Evolutionary conservation across 2,329 filamentous ascomycete species (phyloP).

Genomic region (Alternaria hordeiaustralica): DNA sequence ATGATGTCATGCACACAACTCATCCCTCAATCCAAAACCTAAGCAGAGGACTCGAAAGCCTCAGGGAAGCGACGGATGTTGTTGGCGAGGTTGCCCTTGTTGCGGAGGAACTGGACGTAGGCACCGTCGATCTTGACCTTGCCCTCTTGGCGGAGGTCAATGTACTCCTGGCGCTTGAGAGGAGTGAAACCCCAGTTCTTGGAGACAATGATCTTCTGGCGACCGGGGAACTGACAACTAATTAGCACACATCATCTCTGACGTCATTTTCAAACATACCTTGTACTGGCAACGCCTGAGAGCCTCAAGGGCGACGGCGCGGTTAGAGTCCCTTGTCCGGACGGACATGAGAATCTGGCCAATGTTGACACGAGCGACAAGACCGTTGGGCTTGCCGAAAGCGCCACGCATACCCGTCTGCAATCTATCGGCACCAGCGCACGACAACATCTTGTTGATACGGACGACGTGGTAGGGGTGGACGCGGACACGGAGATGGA

Average conservation of each 20-base stretch:
- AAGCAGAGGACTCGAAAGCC: slow-evolving; percentile 68
- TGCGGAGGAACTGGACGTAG: slow-evolving; percentile 98
- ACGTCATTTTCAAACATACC: slow-evolving; percentile 43
- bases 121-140: slow-evolving; percentile 96
- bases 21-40: slow-evolving; percentile 29
- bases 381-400: slow-evolving; percentile 99
- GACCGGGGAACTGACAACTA: slow-evolving; percentile 77
- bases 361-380: slow-evolving; percentile 99
- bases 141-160: slow-evolving; percentile 91
- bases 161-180: slow-evolving; percentile 96
- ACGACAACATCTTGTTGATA: slow-evolving; percentile 99
- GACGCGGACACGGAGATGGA: slow-evolving; percentile 77
- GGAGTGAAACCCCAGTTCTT: slow-evolving; percentile 99
- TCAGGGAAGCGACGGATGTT: slow-evolving; percentile 97
- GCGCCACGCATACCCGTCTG: slow-evolving; percentile 99
- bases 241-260: not conserved
- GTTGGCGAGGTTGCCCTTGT: slow-evolving; percentile 82
- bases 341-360: slow-evolving; percentile 98
- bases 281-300: slow-evolving; percentile 99
- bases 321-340: slow-evolving; percentile 94
- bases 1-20: slow-evolving; percentile 37
- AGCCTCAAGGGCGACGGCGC: slow-evolving; percentile 93
- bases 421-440: slow-evolving; percentile 99
- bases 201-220: slow-evolving; percentile 99
- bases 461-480: slow-evolving; percentile 99